phyloP scores from a whole-genome alignment of 1,284 basidiomycete species.

The Salmacisia buchloeana region DNA sequence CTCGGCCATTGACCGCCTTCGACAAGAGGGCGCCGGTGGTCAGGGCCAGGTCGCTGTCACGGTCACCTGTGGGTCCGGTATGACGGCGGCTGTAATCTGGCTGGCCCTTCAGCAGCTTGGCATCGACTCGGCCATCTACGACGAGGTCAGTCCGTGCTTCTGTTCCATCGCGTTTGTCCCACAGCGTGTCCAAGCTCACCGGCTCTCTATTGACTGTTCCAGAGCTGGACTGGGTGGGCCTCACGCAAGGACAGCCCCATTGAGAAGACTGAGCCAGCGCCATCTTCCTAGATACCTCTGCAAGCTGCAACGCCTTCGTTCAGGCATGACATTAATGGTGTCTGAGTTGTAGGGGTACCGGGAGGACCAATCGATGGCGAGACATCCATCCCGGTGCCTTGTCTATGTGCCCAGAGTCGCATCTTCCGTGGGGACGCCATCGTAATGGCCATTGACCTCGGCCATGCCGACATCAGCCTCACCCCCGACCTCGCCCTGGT shows the following conservation, averaged over 20 bases:
- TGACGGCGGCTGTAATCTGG: conserved; percentile 93
- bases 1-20: conserved; percentile 39
- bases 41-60: conserved; percentile 19
- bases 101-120: conserved; percentile 70
- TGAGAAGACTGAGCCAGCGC: conserved; percentile 6
- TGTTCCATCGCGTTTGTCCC: not conserved
- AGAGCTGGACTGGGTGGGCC: conserved; percentile 24
- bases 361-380: no score
- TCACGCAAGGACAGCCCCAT: conserved; percentile 20
- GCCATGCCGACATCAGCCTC: conserved; percentile 41
- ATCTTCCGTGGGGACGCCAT: conserved; percentile 11
- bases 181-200: not conserved
- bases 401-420: no score
- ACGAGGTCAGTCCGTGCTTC: conserved; percentile 62
- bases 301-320: not conserved
- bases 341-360: conserved; percentile 14
- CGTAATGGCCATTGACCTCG: conserved; percentile 36
- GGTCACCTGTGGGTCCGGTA: conserved; percentile 60
- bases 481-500: conserved; percentile 43
- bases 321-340: not conserved
- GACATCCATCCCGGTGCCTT: no score
- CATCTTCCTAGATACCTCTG: not conserved
- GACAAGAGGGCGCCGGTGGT: conserved; percentile 35
- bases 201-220: not conserved
- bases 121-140: conserved; percentile 64